Evolutionary conservation across 2,329 filamentous ascomycete genomes (phyloP), one percentile per base, ranked within the genome.

Genomic region (Grosmannia serpens): DNA sequence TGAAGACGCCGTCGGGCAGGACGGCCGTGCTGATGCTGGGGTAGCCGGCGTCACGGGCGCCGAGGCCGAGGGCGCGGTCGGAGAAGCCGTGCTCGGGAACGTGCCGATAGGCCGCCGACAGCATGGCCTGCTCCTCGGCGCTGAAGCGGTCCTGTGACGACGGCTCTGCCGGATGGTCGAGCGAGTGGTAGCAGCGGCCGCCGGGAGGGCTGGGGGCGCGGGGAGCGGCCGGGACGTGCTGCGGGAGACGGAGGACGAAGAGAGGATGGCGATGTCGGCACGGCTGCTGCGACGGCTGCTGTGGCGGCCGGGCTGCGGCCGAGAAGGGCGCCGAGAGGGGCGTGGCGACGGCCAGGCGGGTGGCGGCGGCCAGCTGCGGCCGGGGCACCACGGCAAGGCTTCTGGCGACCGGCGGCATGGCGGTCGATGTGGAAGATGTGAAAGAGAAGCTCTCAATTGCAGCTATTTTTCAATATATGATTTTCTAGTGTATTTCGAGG

Each of bases 1-100:
- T 86, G 73, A 95, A 95, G 26, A 85, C 81, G 9, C 89, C 89
- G 49, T 86, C 80, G 1, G 89, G 85, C 58, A 99, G 84, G 24
- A 96, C 76, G 67, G 90, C 91, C 11, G 88, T 84, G 60, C 89
- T 91, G 60, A 92, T 90, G 68, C 94, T 89, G 56, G 90, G 84
- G 70, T 92, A 96, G 51, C 91, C 91, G 22, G 86, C 84, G 67
- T 96, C 90, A 67, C 84, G 84, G 61, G 89, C 89, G 61, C 92
- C 94, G 26, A 88, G 80, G 50, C 82, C 81, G 11, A 99, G 79
- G 0, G 91, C 78, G 24, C 82, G 77, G 54, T 78, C 74, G 0
- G 89, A 89, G 78, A 97, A 99, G 69, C 94, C 94, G 70, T 90
- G 81, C 55, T 79, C 71, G 22, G 91, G 90, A 11, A 97, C 84